These are phyloP conservation scores for Neofusicoccum laricinum DNA, from an alignment of 2,329 filamentous ascomycete species.

Conservation along the genomic window DNA sequence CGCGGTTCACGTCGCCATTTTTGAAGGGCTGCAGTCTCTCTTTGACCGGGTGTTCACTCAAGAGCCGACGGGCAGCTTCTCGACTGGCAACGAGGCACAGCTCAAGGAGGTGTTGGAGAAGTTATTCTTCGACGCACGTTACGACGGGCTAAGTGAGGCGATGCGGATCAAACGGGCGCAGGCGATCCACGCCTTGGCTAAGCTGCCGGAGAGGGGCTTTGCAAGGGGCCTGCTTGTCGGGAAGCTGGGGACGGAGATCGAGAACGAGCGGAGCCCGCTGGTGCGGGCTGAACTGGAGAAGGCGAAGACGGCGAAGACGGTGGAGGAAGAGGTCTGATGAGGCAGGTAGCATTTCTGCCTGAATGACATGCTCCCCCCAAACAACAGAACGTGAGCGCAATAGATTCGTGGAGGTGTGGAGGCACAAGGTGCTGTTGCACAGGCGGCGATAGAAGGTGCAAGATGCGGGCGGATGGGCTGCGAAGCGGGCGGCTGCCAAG, in stretches of 20 bases:
- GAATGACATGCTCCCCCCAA: not conserved
- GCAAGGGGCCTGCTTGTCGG: slow-evolving; percentile 21
- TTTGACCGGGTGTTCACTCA: slow-evolving; percentile 18
- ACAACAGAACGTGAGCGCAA: too few relatives aligned
- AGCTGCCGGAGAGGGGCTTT: slow-evolving; percentile 17
- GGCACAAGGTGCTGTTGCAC: too few relatives aligned
- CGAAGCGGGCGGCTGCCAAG: not conserved
- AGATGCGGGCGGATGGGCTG: too few relatives aligned
- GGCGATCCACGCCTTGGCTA: slow-evolving; percentile 24
- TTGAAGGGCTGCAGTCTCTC: slow-evolving; percentile 24
- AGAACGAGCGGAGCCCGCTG: slow-evolving; percentile 23
- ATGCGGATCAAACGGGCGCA: slow-evolving; percentile 28
- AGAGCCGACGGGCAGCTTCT: not conserved
- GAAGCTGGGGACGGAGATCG: slow-evolving; percentile 20
- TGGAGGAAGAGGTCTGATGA: not conserved
- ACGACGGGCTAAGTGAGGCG: slow-evolving; percentile 28
- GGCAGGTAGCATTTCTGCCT: not conserved
- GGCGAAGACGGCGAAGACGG: slow-evolving; percentile 10
- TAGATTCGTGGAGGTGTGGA: too few relatives aligned
- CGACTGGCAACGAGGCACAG: slow-evolving; percentile 5
- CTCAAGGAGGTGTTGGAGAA: slow-evolving; percentile 22
- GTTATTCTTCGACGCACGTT: slow-evolving; percentile 25
- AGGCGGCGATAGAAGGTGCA: not conserved
- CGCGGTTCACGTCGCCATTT: slow-evolving; percentile 24
- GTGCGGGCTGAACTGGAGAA: slow-evolving; percentile 25